Conservation (phyloP, 306 rosid genomes). For the Vigna radiata region DNA sequence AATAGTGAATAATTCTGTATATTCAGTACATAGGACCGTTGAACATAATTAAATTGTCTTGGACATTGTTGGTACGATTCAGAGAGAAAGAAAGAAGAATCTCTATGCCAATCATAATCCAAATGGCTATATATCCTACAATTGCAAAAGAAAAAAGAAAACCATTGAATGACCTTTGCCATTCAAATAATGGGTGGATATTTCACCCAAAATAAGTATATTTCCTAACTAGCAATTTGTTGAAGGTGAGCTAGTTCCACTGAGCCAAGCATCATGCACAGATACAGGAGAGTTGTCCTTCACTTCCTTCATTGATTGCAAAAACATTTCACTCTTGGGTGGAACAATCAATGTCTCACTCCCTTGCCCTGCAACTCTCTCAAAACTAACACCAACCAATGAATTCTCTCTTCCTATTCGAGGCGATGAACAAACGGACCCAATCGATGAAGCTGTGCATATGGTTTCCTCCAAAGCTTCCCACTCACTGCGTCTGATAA, state of each 20-base stretch:
- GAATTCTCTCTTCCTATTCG: slow-evolving; percentile 59
- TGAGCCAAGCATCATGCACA: slow-evolving; percentile 81
- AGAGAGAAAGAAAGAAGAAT: slow-evolving; percentile 9
- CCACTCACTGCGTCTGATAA: slow-evolving; percentile 73
- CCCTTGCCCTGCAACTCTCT: slow-evolving; percentile 42
- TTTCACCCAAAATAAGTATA: slow-evolving; percentile 42
- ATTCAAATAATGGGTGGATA: slow-evolving; percentile 30
- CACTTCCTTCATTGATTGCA: slow-evolving; percentile 55
- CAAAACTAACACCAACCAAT: slow-evolving; percentile 18
- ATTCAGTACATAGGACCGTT: neutral
- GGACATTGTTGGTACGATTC: neutral
- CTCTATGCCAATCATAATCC: slow-evolving; percentile 8
- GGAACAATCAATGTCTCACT: slow-evolving; percentile 61
- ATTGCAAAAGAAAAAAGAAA: neutral
- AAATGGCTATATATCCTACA: neutral
- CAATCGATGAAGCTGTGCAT: slow-evolving; percentile 64
- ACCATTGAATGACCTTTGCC: neutral
- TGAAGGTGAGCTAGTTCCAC: slow-evolving; percentile 91
- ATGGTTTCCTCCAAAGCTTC: slow-evolving; percentile 73
- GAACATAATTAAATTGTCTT: neutral
- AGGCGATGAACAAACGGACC: slow-evolving; percentile 70
- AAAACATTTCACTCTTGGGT: slow-evolving; percentile 42
- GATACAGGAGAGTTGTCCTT: slow-evolving; percentile 85
- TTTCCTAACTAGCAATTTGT: slow-evolving; percentile 80
- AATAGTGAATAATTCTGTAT: neutral